Evolutionary conservation across 495 filamentous ascomycete species (phyloP).

Genomic region (Penicillium macrosclerotiorum): DNA sequence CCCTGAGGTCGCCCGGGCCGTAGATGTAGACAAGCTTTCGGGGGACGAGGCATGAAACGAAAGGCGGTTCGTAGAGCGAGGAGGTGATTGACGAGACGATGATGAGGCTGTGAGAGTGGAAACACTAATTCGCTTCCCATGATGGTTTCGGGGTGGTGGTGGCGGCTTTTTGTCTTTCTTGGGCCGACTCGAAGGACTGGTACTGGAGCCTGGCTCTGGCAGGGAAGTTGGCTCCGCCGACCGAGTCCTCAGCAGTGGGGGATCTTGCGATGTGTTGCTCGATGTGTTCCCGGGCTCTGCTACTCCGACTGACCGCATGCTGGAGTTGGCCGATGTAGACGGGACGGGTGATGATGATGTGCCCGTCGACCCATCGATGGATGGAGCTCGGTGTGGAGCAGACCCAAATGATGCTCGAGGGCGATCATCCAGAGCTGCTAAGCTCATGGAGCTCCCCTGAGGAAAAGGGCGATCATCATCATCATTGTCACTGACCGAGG

Average conservation of each 20-base stretch:
- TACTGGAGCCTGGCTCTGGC: conserved; percentile 32
- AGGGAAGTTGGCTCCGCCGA: conserved; percentile 33
- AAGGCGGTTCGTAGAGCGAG: conserved; percentile 25
- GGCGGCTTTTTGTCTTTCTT: conserved; percentile 45
- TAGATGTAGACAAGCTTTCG: conserved; percentile 19
- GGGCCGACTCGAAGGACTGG: conserved; percentile 30
- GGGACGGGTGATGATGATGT: conserved; percentile 9
- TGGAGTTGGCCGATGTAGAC: conserved; percentile 6
- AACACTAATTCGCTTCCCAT: conserved; percentile 63
- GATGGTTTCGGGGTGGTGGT: conserved; percentile 61
- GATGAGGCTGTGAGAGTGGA: conserved; percentile 23
- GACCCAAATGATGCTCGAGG: conserved; percentile 18
- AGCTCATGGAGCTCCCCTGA: conserved; percentile 6
- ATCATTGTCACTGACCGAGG: conserved; percentile 28
- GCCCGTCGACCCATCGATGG: conserved; percentile 19
- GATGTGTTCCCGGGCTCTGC: conserved; percentile 9
- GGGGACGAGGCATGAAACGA: conserved; percentile 29
- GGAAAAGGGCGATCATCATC: conserved; percentile 2
- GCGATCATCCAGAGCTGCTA: conserved; percentile 17
- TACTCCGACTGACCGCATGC: conserved; percentile 1
- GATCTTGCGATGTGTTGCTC: conserved; percentile 2
- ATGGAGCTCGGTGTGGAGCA: conserved; percentile 32
- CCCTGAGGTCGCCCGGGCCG: conserved; percentile 12
- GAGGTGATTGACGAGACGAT: conserved; percentile 23
- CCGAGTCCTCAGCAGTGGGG: neutral